Evolutionary conservation across 805 yeast genomes (phyloP), one percentile per base, ranked within the genome.

Genomic region (Wickerhamiella occidentalis): DNA sequence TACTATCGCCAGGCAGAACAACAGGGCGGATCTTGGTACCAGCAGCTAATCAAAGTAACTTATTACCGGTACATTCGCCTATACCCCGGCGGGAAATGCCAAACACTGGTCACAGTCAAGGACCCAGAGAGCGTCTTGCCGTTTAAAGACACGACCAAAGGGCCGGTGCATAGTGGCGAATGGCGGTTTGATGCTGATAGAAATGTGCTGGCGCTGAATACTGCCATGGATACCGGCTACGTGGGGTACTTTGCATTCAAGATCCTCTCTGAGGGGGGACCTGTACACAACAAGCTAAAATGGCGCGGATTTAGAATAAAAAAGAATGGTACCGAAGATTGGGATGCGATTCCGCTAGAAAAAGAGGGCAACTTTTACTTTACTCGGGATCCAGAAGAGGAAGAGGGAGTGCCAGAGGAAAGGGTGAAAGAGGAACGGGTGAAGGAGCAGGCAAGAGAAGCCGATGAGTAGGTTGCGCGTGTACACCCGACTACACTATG

Each of bases 61-160:
- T 90, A 90, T 61, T 90, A 85, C 61, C 69, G 98, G 54, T 92
- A 87, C 63, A 65, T 81, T 30, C 70, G 96, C 54, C 87, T 90
- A 59, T 83, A 73, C 61, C 80, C 80, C 0, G 82, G 83, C 59
- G 96, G 97, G 0, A 68, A 74, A 1, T 82, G 85, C 52, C 66
- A 84, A 40, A 77, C 82, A 59, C 71, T 84, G 25, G 71, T 85
- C 23, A 76, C 94, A 0, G 74, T 82, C 2, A 71, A 77, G 49
- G 90, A 84, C 57, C 97, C 97, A 0, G 61, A 64, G 1, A 63
- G 67, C 40, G 79, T 87, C 1, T 80, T 88, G 2, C 81, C 81
- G 2, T 67, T 67, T 47, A 71, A 83, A 47, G 60, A 61, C 7
- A 59, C 60, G 26, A 29, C 59, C 62, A 3, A 54, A 63, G 60